A percentile compares a stretch with the other conserved stretches of the same genome.
phyloP scores from a whole-genome alignment of 495 filamentous ascomycete genomes.

The Annulohypoxylon bovei region DNA sequence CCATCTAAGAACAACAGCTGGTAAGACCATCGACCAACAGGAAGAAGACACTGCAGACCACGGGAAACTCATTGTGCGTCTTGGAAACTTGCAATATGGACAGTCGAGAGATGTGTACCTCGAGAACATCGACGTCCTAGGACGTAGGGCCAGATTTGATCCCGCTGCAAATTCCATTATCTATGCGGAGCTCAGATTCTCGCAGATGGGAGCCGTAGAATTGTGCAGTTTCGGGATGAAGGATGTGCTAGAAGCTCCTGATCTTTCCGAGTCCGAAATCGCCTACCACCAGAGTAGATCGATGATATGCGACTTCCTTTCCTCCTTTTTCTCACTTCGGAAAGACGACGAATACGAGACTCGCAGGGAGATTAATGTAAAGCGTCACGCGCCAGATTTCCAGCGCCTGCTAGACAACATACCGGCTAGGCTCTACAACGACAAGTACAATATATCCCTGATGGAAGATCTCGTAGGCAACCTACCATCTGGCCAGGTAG shows the following conservation, averaged over 20 bases:
- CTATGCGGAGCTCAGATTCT: conserved; percentile 47
- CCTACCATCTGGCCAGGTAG: conserved; percentile 49
- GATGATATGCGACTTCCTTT: conserved; percentile 51
- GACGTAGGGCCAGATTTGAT: not conserved
- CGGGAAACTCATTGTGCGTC: conserved; percentile 44
- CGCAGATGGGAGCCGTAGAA: conserved; percentile 20
- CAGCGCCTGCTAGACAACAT: conserved; percentile 37
- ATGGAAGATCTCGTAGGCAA: conserved; percentile 49
- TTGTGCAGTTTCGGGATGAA: not conserved
- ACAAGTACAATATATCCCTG: conserved; percentile 47
- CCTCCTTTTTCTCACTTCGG: conserved; percentile 45
- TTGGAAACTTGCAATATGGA: conserved; percentile 58
- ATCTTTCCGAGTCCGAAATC: conserved; percentile 36
- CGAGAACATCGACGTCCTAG: conserved; percentile 12
- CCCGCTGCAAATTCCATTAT: conserved; percentile 16
- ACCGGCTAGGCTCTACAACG: conserved; percentile 42
- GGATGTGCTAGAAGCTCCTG: conserved; percentile 11
- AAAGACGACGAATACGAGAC: conserved; percentile 43
- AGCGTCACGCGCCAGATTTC: conserved; percentile 13
- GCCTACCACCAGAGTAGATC: conserved; percentile 59
- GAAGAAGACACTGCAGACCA: conserved; percentile 9
- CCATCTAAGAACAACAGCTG: conserved; percentile 48
- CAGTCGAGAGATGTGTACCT: conserved; percentile 60
- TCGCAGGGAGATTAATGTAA: conserved; percentile 2
- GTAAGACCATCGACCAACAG: conserved; percentile 45